Conservation (phyloP, 805 yeast species). For the Wickerhamiella musiphila region DNA sequence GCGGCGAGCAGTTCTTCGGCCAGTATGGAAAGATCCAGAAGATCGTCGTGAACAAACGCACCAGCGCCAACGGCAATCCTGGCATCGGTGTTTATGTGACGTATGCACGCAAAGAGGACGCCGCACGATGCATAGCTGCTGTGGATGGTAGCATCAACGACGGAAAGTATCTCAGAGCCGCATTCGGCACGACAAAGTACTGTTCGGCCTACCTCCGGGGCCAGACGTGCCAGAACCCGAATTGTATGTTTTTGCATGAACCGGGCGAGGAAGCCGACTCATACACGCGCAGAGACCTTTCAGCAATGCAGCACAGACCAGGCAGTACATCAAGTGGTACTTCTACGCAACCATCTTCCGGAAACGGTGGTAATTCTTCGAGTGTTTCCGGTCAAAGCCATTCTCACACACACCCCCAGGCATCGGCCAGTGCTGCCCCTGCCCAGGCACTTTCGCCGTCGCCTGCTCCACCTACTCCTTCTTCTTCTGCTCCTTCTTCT, state of each 20-base stretch:
- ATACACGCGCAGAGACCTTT: slow-evolving; percentile 73
- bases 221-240: slow-evolving; percentile 93
- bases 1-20: slow-evolving; percentile 92
- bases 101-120: slow-evolving; percentile 84
- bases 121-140: slow-evolving; percentile 79
- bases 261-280: slow-evolving; percentile 99
- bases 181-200: slow-evolving; percentile 96
- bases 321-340: slow-evolving; percentile 9
- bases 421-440: slow-evolving; percentile 7
- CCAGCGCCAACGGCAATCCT: slow-evolving; percentile 41
- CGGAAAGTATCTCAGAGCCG: slow-evolving; percentile 79
- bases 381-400: too few relatives aligned
- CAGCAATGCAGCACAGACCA: slow-evolving; percentile 40
- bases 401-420: slow-evolving; percentile 14
- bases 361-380: slow-evolving; percentile 14
- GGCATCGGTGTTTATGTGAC: slow-evolving; percentile 95
- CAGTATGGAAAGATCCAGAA: slow-evolving; percentile 93
- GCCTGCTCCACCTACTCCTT: slow-evolving; percentile 14
- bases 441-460: slow-evolving; percentile 2
- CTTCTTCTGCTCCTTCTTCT: slow-evolving; percentile 2
- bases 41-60: slow-evolving; percentile 70
- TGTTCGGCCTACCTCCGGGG: slow-evolving; percentile 93
- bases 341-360: slow-evolving; percentile 15
- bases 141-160: slow-evolving; percentile 86
- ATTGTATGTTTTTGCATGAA: slow-evolving; percentile 96